These are phyloP conservation scores for Penicillium malachiteum DNA, from an alignment of 495 filamentous ascomycete species.

Conservation along the genomic window DNA sequence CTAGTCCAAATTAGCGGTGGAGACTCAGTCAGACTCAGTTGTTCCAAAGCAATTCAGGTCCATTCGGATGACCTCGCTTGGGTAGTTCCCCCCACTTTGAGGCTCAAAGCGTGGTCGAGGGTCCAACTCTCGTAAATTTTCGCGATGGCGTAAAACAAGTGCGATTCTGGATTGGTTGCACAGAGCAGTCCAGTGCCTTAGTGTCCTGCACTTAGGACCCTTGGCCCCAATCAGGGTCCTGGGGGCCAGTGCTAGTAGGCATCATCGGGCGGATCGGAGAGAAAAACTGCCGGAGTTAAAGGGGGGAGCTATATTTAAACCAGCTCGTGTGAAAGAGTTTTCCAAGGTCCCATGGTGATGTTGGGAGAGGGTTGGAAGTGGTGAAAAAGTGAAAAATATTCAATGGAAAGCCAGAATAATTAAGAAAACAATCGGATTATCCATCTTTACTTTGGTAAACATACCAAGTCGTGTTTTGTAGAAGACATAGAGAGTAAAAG, in stretches of 20 bases:
- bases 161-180: background rate
- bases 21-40: background rate
- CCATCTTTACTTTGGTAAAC: background rate
- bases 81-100: background rate
- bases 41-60: background rate
- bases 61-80: background rate
- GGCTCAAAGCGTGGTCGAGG: background rate
- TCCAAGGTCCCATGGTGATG: background rate
- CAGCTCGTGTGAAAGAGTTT: background rate
- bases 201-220: background rate
- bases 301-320: constrained; percentile 2
- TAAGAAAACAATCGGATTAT: background rate
- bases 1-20: too few species aligned
- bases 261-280: background rate
- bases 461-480: background rate
- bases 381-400: background rate
- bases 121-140: background rate
- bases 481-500: too few species aligned
- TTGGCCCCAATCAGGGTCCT: background rate
- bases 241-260: background rate
- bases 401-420: background rate
- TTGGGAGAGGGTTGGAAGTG: background rate
- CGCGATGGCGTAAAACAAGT: background rate
- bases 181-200: background rate
- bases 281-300: background rate